Evolutionary conservation across 2,329 filamentous ascomycete species (phyloP).

Genomic region (Fusarium albosuccineum): DNA sequence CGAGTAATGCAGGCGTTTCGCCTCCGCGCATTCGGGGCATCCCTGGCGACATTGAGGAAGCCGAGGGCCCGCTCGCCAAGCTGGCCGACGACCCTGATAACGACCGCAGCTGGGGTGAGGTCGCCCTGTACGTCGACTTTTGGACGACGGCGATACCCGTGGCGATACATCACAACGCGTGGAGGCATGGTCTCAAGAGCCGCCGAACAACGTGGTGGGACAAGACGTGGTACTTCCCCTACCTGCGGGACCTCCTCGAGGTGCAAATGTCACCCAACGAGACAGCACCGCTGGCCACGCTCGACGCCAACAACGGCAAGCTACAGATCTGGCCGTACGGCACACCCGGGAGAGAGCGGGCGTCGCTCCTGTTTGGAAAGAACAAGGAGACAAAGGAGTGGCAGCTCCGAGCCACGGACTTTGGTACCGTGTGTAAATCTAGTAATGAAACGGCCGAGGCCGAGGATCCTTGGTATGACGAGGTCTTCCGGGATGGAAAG

Average conservation of each 20-base stretch:
- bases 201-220: constrained; percentile 43
- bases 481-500: constrained; percentile 41
- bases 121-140: constrained; percentile 43
- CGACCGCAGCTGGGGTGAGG: constrained; percentile 33
- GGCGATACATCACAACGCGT: constrained; percentile 45
- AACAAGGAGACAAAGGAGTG: constrained; percentile 36
- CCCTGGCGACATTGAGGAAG: constrained; percentile 38
- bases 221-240: constrained; percentile 45
- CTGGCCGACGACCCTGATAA: constrained; percentile 6
- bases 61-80: constrained; percentile 29
- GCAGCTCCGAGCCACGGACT: constrained; percentile 37
- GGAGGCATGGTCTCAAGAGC: constrained; percentile 42
- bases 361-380: constrained; percentile 40
- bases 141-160: constrained; percentile 43
- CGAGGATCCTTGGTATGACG: constrained; percentile 37
- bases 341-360: constrained; percentile 11
- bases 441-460: constrained; percentile 28
- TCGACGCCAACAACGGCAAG: constrained; percentile 26
- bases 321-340: constrained; percentile 34
- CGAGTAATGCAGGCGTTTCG: constrained; percentile 37
- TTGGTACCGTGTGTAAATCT: constrained; percentile 36
- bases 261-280: constrained; percentile 29
- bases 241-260: constrained; percentile 39
- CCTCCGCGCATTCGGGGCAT: constrained; percentile 41
- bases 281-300: constrained; percentile 29